Percentiles rank a stretch among this genome's conserved stretches.
Evolutionary conservation across 73 alveolate genomes (phyloP).

Genomic region (Paramecium biaurelia): DNA sequence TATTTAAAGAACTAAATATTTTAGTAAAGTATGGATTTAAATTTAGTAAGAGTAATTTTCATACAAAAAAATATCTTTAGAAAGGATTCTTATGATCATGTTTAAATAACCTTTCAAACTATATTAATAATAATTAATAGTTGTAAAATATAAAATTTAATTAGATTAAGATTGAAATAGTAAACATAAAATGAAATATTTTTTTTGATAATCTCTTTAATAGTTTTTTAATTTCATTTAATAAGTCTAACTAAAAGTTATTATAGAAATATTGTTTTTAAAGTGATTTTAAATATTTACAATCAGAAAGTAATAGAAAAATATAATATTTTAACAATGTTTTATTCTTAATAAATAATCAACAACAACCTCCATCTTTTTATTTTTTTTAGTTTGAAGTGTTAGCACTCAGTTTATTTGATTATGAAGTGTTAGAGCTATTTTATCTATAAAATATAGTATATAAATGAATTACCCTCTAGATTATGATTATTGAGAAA

Average conservation of each 20-base stretch:
- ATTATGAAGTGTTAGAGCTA: background rate
- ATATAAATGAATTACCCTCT: background rate
- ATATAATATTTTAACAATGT: background rate
- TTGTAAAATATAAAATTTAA: too few relatives aligned
- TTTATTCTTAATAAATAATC: background rate
- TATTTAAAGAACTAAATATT: background rate
- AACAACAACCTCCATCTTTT: slow-evolving; percentile 14
- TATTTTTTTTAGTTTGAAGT: background rate
- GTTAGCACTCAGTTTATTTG: background rate
- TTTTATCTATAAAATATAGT: background rate
- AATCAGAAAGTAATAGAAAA: background rate
- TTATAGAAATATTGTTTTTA: background rate
- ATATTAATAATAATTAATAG: too few relatives aligned
- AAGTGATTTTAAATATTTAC: background rate
- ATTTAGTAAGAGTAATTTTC: background rate
- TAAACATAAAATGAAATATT: too few relatives aligned
- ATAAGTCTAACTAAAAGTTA: background rate
- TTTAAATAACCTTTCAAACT: too few relatives aligned
- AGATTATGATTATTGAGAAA: background rate
- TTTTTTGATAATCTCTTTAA: too few relatives aligned
- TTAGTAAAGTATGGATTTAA: background rate
- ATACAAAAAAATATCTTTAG: too few relatives aligned
- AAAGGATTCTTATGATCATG: too few relatives aligned
- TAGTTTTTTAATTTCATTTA: too few relatives aligned
- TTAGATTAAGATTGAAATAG: too few relatives aligned